Conservation (phyloP, 306 rosid species). For the Malus domestica region DNA sequence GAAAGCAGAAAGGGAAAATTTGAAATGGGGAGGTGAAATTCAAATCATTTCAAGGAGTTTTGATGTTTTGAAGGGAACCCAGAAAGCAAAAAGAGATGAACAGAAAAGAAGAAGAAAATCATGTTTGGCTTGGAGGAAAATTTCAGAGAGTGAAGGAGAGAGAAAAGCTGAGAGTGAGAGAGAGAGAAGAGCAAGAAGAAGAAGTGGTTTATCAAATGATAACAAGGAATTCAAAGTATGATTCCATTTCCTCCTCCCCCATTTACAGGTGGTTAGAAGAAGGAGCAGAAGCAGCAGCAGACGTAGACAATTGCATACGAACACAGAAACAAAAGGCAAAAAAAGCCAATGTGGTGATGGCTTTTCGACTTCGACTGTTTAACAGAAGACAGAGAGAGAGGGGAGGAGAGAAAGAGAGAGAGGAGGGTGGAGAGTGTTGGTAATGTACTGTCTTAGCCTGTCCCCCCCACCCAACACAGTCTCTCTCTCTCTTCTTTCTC, state of each 20-base stretch:
- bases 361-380: slow-evolving; percentile 48
- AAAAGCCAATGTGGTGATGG: slow-evolving; percentile 58
- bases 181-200: neutral
- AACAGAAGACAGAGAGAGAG: slow-evolving; percentile 27
- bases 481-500: slow-evolving; percentile 20
- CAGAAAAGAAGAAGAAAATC: slow-evolving; percentile 35
- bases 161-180: neutral
- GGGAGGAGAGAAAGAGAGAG: slow-evolving; percentile 64
- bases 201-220: slow-evolving; percentile 44
- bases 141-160: neutral
- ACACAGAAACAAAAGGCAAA: slow-evolving; percentile 71
- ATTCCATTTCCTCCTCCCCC: slow-evolving; percentile 51
- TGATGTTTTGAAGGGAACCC: slow-evolving; percentile 43
- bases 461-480: slow-evolving; percentile 55
- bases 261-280: slow-evolving; percentile 74
- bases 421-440: slow-evolving; percentile 91
- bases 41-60: slow-evolving; percentile 54
- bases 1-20: slow-evolving; percentile 33
- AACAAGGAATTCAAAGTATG: slow-evolving; percentile 77
- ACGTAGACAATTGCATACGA: slow-evolving; percentile 72
- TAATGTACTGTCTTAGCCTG: slow-evolving; percentile 52
- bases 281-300: slow-evolving; percentile 72
- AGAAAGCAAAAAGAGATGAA: slow-evolving; percentile 37
- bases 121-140: slow-evolving; percentile 28
- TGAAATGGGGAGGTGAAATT: slow-evolving; percentile 67